These are phyloP conservation scores for Apiospora sp. DNA, from an alignment of 2,329 filamentous ascomycete species.

Conservation along the genomic window DNA sequence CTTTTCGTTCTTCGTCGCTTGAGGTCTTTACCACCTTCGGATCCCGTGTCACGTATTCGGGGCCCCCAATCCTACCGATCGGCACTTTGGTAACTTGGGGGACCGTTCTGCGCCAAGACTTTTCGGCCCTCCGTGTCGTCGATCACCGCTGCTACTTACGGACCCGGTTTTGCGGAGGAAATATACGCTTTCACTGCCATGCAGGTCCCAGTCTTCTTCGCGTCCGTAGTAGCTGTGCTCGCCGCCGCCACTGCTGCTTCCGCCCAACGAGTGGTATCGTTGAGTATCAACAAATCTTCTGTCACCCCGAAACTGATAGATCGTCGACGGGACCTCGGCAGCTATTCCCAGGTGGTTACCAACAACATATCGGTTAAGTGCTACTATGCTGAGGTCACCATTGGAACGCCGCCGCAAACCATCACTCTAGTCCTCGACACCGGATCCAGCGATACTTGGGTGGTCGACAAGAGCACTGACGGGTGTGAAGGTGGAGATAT, in stretches of 20 bases:
- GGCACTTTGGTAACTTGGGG: neutral
- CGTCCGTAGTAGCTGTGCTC: constrained; percentile 28
- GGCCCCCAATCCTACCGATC: neutral
- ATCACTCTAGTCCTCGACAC: constrained; percentile 67
- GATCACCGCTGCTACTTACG: neutral
- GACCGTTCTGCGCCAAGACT: neutral
- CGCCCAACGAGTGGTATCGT: constrained; percentile 38
- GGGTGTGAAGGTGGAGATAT: neutral
- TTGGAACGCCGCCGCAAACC: constrained; percentile 66
- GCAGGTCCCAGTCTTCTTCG: constrained; percentile 25
- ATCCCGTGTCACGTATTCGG: neutral
- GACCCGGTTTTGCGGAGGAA: neutral
- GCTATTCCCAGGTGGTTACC: constrained; percentile 49
- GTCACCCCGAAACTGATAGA: neutral
- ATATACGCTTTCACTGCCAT: neutral
- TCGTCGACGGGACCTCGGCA: constrained; percentile 30
- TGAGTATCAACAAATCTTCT: constrained; percentile 35
- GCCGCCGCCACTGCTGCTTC: neutral
- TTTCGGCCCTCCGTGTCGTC: neutral
- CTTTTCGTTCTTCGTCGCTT: neutral
- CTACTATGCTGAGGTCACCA: constrained; percentile 54
- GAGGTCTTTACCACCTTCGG: neutral
- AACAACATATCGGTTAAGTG: constrained; percentile 50
- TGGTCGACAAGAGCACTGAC: neutral
- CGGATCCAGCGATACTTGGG: constrained; percentile 69